Evolutionary conservation across 352 stramenopile genomes (phyloP).

Genomic region (Blastocystis sp.): DNA sequence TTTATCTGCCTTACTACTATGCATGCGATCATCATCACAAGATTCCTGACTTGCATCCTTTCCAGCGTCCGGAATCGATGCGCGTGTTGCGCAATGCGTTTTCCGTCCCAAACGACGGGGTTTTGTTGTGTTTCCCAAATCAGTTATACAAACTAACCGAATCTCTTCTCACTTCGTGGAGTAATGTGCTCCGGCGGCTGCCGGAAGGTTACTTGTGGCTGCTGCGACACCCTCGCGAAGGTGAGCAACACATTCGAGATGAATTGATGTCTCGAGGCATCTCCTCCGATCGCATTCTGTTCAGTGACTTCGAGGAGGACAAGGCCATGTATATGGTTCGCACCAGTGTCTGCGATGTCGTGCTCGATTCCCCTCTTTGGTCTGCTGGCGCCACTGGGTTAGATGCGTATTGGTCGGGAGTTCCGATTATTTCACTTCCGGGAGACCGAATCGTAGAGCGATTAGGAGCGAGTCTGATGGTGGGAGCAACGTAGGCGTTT

Average conservation of each 20-base stretch:
- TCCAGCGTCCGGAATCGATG: neutral
- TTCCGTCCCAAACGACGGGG: neutral
- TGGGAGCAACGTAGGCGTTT: neutral
- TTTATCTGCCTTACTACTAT: conserved; percentile 52
- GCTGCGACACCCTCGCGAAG: conserved; percentile 18
- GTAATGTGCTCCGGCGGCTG: conserved; percentile 10
- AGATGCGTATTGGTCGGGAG: conserved; percentile 35
- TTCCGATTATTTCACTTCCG: conserved; percentile 23
- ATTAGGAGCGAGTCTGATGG: conserved; percentile 32
- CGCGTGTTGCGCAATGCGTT: neutral
- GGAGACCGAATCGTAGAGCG: conserved; percentile 41
- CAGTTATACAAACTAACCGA: conserved; percentile 38
- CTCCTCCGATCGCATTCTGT: neutral
- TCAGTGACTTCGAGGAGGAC: conserved; percentile 50
- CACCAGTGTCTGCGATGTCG: conserved; percentile 39
- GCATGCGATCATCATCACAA: conserved; percentile 33
- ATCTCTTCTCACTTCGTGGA: neutral
- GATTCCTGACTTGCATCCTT: conserved; percentile 32
- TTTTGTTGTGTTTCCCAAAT: conserved; percentile 36
- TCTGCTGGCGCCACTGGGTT: conserved; percentile 34
- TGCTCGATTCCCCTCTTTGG: conserved; percentile 23
- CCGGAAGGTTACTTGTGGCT: conserved; percentile 13
- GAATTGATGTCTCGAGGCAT: conserved; percentile 30
- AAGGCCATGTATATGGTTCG: conserved; percentile 33
- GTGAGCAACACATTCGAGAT: conserved; percentile 19